A percentile compares a stretch with the other conserved stretches of the same genome.
These are phyloP conservation scores for Fusarium lateritium DNA, from an alignment of 2,329 filamentous ascomycete species.

Conservation along the genomic window DNA sequence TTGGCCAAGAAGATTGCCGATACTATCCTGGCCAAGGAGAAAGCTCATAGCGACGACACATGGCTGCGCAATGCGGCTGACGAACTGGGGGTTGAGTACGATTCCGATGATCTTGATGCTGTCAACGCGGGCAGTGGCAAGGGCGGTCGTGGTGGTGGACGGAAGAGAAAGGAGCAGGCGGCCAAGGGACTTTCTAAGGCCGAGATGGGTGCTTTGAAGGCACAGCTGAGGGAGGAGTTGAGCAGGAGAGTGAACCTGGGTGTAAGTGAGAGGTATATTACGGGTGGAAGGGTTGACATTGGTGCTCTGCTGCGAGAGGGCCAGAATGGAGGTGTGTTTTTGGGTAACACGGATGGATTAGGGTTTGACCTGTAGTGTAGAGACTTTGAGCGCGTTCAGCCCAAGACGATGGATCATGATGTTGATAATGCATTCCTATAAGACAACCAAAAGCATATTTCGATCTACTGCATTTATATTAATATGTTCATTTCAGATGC, in stretches of 20 bases:
- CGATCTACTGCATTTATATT: neutral
- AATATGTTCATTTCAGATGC: neutral
- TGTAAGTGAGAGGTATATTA: constrained; percentile 89
- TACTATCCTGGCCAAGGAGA: constrained; percentile 86
- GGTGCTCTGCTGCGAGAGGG: constrained; percentile 76
- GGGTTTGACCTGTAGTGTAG: constrained; percentile 49
- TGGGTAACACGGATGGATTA: constrained; percentile 59
- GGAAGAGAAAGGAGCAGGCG: constrained; percentile 82
- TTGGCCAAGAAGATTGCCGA: constrained; percentile 93
- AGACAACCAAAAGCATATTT: constrained; percentile 13
- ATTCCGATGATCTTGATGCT: constrained; percentile 89
- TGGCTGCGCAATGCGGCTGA: constrained; percentile 89
- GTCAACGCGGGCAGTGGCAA: constrained; percentile 76
- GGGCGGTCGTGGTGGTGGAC: constrained; percentile 78
- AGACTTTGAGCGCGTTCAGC: constrained; percentile 12
- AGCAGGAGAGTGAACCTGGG: constrained; percentile 85
- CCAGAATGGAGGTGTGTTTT: constrained; percentile 62
- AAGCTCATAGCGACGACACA: constrained; percentile 84
- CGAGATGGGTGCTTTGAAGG: constrained; percentile 78
- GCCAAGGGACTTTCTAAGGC: constrained; percentile 77
- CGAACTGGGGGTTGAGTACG: constrained; percentile 94
- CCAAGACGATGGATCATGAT: neutral
- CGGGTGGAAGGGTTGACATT: constrained; percentile 86
- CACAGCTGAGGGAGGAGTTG: constrained; percentile 80
- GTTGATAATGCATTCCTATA: neutral